These are phyloP conservation scores for Daldinia bambusicola DNA, from an alignment of 495 filamentous ascomycete species.

Conservation along the genomic window DNA sequence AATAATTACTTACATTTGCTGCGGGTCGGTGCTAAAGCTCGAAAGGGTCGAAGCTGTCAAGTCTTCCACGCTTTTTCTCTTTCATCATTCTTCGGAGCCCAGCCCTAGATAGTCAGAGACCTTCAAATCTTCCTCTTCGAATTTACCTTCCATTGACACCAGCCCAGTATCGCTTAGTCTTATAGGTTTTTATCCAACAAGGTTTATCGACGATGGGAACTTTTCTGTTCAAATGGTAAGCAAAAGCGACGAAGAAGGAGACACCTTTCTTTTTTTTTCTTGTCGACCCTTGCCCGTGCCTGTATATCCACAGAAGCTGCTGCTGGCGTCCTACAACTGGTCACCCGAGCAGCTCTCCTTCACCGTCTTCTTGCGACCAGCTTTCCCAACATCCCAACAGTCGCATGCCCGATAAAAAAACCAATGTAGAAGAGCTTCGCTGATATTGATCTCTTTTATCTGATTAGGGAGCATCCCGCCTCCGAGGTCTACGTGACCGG, in stretches of 20 bases:
- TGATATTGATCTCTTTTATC: slow-evolving; percentile 20
- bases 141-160: slow-evolving; percentile 1
- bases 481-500: slow-evolving; percentile 94
- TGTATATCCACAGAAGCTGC: slow-evolving; percentile 17
- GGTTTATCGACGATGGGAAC: slow-evolving; percentile 56
- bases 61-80: slow-evolving; percentile 18
- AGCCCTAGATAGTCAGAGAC: neutral
- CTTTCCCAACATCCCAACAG: slow-evolving; percentile 10
- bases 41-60: slow-evolving; percentile 1
- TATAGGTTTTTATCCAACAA: neutral
- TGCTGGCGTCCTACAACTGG: slow-evolving; percentile 3
- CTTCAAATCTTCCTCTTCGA: slow-evolving; percentile 3
- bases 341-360: neutral
- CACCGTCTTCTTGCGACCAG: slow-evolving; percentile 12
- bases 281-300: neutral
- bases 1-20: slow-evolving; percentile 26
- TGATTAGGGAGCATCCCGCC: slow-evolving; percentile 74
- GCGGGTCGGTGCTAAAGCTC: slow-evolving; percentile 13
- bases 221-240: slow-evolving; percentile 67
- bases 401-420: slow-evolving; percentile 14
- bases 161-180: neutral
- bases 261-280: slow-evolving; percentile 6
- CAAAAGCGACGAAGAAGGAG: slow-evolving; percentile 17
- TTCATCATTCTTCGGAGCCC: slow-evolving; percentile 10
- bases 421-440: slow-evolving; percentile 30